Conservation (phyloP, 768 basidiomycete genomes). For the Tylopilus intermedius region DNA sequence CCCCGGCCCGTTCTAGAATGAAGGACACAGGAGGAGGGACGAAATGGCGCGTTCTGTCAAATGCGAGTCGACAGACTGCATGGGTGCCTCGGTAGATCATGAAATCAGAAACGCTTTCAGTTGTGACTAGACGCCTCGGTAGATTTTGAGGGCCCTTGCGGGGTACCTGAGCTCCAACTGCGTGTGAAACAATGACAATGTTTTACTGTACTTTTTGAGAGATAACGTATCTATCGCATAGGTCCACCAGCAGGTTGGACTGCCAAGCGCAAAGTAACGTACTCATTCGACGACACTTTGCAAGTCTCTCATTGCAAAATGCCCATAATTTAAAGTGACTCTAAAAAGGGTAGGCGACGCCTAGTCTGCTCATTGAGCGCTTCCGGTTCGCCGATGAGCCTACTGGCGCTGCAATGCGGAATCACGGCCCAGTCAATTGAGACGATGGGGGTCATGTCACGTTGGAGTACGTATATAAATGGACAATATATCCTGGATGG, state of each 20-base stretch:
- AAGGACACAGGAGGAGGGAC: no score
- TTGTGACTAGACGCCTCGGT: no score
- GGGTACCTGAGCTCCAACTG: neutral
- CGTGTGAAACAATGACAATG: neutral
- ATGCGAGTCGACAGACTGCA: no score
- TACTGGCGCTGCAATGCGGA: neutral
- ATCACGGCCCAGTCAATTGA: neutral
- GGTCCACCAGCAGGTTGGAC: neutral
- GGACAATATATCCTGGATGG: neutral
- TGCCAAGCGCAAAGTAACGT: no score
- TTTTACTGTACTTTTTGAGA: neutral
- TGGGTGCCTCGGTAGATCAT: constrained; percentile 1
- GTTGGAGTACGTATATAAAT: neutral
- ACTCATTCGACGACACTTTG: no score
- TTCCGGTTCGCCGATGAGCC: no score
- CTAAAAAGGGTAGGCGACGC: no score
- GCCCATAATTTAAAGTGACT: no score
- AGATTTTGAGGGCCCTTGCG: neutral
- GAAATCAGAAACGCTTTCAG: neutral
- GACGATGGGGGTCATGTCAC: neutral
- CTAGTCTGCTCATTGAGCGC: no score
- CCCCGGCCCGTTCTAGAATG: no score
- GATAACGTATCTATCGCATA: neutral
- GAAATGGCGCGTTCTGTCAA: no score
- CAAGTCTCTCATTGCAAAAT: no score